Base-by-base conservation (phyloP, 2,329 filamentous ascomycete genomes). In the Colletotrichum orbiculare region DNA sequence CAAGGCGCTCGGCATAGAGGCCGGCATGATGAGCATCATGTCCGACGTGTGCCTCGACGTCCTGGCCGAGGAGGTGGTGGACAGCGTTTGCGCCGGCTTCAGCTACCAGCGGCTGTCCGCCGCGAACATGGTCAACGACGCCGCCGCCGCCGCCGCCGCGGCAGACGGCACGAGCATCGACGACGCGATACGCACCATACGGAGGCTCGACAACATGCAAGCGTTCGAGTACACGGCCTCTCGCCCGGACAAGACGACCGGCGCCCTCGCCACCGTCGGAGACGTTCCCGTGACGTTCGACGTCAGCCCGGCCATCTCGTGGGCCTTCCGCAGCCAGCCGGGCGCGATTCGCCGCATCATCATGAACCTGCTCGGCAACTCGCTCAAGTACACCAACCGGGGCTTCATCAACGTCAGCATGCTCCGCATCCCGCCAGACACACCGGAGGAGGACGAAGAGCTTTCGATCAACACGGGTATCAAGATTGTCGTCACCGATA, bases 331-430 rank as follows among this genome's bases (percentile, higher is more conserved):
- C 15, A 82, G 83, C 0, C 83, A 89, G 47, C 80, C 84, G 0
- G 87, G 87, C 0, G 79, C 79, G 0, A 67, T 81, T 9, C 74
- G 80, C 12, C 81, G 86, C 1, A 84, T 90, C 33, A 77, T 89
- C 33, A 87, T 89, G 85, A 90, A 90, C 47, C 67, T 90, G 0
- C 83, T 89, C 42, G 85, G 86, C 8, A 90, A 90, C 69, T 80
- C 87, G 0, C 79, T 90, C 67, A 90, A 90, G 69, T 89, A 88
- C 64, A 90, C 87, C 0, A 67, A 60, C 1, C 55, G 60, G 1
- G 79, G 78, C 2, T 68, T 71, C 0, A 74, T 80, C 52, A 70
- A 70, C 6, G 70, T 79, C 0, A 69, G 67, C 0, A 65, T 79
- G 1, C 67, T 66, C 0, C 76, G 73, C 43, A 58, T 38, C 4